Evolutionary conservation across 2,329 filamentous ascomycete species (phyloP).

Genomic region (Sarocladium oryzae): DNA sequence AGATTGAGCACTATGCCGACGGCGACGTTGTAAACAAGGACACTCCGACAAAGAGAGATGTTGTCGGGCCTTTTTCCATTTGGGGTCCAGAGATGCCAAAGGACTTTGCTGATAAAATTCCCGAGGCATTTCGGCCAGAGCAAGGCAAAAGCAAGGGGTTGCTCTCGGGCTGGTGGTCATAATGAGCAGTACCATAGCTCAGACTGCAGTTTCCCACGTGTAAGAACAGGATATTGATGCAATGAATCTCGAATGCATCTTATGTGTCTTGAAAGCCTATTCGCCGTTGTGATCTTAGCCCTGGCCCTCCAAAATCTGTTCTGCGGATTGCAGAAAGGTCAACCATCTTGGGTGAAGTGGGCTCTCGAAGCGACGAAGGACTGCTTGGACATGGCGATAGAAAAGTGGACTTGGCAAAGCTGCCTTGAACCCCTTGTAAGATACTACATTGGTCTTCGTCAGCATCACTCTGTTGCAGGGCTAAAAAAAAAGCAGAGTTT

Average conservation of each 20-base stretch:
- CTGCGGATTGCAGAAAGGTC: conserved; percentile 12
- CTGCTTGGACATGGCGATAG: conserved; percentile 10
- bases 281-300: too few species aligned
- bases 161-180: background rate
- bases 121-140: background rate
- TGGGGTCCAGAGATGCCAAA: conserved; percentile 17
- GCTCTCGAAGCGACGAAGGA: conserved; percentile 13
- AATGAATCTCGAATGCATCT: too few species aligned
- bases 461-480: background rate
- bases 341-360: conserved; percentile 15
- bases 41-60: conserved; percentile 24
- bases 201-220: too few species aligned
- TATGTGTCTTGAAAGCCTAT: too few species aligned
- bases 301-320: background rate
- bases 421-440: conserved; percentile 12
- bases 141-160: background rate
- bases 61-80: conserved; percentile 11
- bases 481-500: too few species aligned
- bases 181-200: too few species aligned
- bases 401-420: conserved; percentile 9
- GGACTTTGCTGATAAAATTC: conserved; percentile 1
- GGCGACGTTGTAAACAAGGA: conserved; percentile 52
- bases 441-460: conserved; percentile 8
- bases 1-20: conserved; percentile 55
- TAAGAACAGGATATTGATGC: too few species aligned